phyloP scores from a whole-genome alignment of 2,329 filamentous ascomycete species.

The Sporothrix phasma region DNA sequence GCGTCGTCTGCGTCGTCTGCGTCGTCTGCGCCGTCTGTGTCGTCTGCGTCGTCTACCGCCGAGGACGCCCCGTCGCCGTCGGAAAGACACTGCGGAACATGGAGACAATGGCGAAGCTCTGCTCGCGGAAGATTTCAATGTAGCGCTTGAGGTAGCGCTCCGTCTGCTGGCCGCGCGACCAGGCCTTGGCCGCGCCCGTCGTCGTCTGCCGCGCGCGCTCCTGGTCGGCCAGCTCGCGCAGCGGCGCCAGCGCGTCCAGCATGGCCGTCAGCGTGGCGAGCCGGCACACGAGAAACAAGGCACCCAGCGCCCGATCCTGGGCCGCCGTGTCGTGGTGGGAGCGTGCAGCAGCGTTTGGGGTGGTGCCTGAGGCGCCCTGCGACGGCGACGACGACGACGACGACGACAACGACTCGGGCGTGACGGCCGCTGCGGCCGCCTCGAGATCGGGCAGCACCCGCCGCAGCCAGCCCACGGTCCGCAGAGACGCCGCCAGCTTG shows the following conservation, averaged over 20 bases:
- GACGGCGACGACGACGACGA: too few relatives aligned
- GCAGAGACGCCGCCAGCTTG: conserved; percentile 81
- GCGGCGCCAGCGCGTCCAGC: conserved; percentile 71
- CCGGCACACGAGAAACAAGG: conserved; percentile 79
- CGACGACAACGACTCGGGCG: not conserved
- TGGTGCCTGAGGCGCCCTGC: not conserved
- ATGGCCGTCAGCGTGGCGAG: conserved; percentile 69
- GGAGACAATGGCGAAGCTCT: conserved; percentile 90
- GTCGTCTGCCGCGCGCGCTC: conserved; percentile 47
- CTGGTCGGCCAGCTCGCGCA: conserved; percentile 82
- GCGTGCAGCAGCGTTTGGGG: not conserved
- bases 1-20: not conserved
- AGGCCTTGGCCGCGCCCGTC: conserved; percentile 33
- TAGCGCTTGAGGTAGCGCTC: conserved; percentile 91
- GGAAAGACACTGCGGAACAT: conserved; percentile 90
- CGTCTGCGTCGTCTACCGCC: too few relatives aligned
- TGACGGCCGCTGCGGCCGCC: conserved; percentile 20
- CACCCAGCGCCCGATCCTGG: conserved; percentile 62
- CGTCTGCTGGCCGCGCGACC: conserved; percentile 76
- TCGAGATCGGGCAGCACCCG: conserved; percentile 70
- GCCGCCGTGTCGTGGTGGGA: conserved; percentile 21
- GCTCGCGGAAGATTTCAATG: conserved; percentile 94
- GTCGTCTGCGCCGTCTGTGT: too few relatives aligned
- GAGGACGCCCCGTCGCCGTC: conserved; percentile 2
- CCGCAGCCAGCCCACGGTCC: conserved; percentile 84